Base-by-base conservation (phyloP, 768 basidiomycete genomes). In the Boletus bicolor region DNA sequence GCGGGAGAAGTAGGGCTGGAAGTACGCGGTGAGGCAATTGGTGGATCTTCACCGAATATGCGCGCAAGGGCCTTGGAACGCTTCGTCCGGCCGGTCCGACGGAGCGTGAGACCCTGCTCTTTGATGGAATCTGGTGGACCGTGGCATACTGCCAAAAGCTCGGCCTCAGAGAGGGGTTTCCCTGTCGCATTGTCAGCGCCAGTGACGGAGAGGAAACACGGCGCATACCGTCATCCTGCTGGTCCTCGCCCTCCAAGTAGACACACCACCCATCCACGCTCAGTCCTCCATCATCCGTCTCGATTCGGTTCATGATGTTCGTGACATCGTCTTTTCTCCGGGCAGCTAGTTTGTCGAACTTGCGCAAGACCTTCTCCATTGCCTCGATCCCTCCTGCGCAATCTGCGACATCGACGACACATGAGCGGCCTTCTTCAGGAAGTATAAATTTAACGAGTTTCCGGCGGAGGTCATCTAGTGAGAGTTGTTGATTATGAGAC, bases 221-320 rank as follows among this genome's bases (percentile, higher is more conserved):
- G 43, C 8, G 73, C 82, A 57, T 62, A 85, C 84, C 80, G 58
- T 74, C 72, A 9, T 78, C 79, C 55, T 80, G 79, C 24, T 83
- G 66, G 32, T 84, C 68, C 5, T 74, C 73, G 5, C 77, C 81
- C 67, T 89, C 88, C 24, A 90, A 74, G 69, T 82, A 96, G 0
- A 93, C 87, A 30, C 84, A 89, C 92, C 93, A 97, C 2, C 93
- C 93, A 61, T 94, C 92, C 1, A 97, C 86, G 51, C 81, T 83
- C 14, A 96, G 75, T 0, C 85, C 86, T 0, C 86, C 87, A 32
- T 91, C 87, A 35, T 85, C 85, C 0, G 80, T 84, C 55, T 84
- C 83, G n/a, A 82, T 79, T 38, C 81, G 77, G 56, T 82, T 83
- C 48, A 76, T 64, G 46, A 75, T 75, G 32, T 71, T 74, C 49